Evolutionary conservation across 2,329 filamentous ascomycete species (phyloP).

Genomic region (Xylariaceae sp.): DNA sequence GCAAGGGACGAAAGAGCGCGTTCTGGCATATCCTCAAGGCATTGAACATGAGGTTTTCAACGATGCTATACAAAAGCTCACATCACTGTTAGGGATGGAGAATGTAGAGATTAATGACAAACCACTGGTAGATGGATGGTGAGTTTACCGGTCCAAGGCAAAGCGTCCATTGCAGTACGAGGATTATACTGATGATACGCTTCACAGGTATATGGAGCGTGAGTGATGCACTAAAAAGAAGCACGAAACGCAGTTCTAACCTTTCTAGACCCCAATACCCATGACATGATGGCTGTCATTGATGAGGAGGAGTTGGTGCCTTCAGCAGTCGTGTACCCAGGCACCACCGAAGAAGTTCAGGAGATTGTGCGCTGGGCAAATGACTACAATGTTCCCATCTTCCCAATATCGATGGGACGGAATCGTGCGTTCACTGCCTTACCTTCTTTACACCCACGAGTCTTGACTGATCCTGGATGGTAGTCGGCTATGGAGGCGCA

Average conservation of each 20-base stretch:
- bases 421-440: conserved; percentile 23
- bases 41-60: conserved; percentile 32
- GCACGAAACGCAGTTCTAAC: conserved; percentile 1
- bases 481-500: conserved; percentile 51
- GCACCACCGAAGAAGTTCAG: conserved; percentile 31
- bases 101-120: conserved; percentile 40
- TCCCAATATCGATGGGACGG: conserved; percentile 28
- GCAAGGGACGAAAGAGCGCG: conserved; percentile 25
- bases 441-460: not conserved
- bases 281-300: conserved; percentile 40
- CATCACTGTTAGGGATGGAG: conserved; percentile 31
- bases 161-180: too few relatives aligned
- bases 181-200: too few relatives aligned
- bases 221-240: conserved; percentile 2
- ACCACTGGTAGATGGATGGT: conserved; percentile 39
- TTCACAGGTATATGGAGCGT: conserved; percentile 31
- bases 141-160: conserved; percentile 20
- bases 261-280: conserved; percentile 34
- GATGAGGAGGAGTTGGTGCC: conserved; percentile 44
- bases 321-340: conserved; percentile 38
- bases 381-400: conserved; percentile 26
- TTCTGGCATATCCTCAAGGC: conserved; percentile 37
- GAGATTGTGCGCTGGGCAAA: conserved; percentile 31
- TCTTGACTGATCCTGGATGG: conserved; percentile 5
- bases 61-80: conserved; percentile 34